Evolutionary conservation across 371 early-diverging fungal genomes (phyloP).

Genomic region (Mortierella sp.): DNA sequence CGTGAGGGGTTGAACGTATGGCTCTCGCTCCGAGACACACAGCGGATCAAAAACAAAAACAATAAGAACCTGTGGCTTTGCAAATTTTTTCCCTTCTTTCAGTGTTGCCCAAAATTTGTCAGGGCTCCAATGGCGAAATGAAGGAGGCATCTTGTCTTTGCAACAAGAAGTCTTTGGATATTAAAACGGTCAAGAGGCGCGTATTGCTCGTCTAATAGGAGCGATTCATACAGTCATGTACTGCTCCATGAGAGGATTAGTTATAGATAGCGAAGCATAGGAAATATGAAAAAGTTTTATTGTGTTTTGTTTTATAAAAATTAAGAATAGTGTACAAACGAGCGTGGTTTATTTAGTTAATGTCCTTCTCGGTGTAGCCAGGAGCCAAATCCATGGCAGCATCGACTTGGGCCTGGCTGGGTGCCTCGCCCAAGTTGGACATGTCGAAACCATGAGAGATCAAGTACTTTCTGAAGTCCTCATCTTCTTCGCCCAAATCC

Average conservation of each 20-base stretch:
- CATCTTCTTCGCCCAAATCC: constrained; percentile 66
- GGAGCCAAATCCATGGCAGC: not conserved
- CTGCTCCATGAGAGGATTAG: too few species aligned
- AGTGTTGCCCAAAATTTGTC: not conserved
- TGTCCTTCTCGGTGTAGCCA: not conserved
- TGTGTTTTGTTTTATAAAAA: too few species aligned
- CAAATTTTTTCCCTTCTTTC: not conserved
- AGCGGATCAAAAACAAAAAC: constrained; percentile 22
- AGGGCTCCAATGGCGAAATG: not conserved
- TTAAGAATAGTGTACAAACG: too few species aligned
- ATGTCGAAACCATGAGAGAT: constrained; percentile 65
- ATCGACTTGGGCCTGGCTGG: not conserved
- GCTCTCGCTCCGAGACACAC: constrained; percentile 12
- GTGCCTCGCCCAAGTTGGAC: constrained; percentile 56
- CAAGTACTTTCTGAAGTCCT: constrained; percentile 64
- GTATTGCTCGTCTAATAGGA: too few species aligned
- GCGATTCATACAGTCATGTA: too few species aligned
- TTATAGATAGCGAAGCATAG: too few species aligned
- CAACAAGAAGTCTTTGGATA: too few species aligned
- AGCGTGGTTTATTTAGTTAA: not conserved
- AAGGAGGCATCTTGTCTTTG: too few species aligned
- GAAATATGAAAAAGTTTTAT: too few species aligned
- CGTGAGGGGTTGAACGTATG: not conserved
- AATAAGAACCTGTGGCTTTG: not conserved
- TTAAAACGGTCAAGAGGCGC: too few species aligned